Conservation (phyloP, 2,329 filamentous ascomycete species). For the Hypoxylon sp. region DNA sequence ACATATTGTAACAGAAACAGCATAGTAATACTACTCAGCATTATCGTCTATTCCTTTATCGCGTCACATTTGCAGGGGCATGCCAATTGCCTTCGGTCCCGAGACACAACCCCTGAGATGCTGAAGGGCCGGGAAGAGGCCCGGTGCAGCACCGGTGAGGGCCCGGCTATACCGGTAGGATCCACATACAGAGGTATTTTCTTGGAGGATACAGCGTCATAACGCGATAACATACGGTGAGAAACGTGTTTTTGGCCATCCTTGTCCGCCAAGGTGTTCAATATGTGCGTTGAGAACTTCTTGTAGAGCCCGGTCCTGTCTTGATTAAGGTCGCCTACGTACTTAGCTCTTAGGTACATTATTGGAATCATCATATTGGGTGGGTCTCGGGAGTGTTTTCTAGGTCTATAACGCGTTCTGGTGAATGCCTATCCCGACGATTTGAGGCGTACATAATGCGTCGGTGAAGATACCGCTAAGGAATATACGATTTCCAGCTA, state of each 20-base stretch:
- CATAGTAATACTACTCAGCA: conserved; percentile 10
- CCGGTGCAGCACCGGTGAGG: not conserved
- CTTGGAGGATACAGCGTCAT: not conserved
- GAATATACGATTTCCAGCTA: no score
- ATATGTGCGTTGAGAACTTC: not conserved
- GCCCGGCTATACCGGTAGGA: not conserved
- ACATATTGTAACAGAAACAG: conserved; percentile 16
- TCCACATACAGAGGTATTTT: not conserved
- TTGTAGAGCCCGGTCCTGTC: not conserved
- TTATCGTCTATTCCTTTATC: not conserved
- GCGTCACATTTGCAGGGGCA: conserved; percentile 4
- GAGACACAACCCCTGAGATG: not conserved
- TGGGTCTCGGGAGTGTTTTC: no score
- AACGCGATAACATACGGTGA: not conserved
- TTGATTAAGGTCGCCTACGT: not conserved
- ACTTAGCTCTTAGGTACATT: not conserved
- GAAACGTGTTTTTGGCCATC: not conserved
- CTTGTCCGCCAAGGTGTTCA: not conserved
- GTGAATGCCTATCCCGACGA: not conserved
- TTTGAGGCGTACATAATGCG: not conserved
- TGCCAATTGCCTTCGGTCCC: conserved; percentile 7
- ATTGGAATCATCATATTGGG: not conserved
- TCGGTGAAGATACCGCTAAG: no score
- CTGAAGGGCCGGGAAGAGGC: not conserved
- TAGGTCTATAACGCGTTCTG: no score